Evolutionary conservation across 2,329 filamentous ascomycete species (phyloP).

Genomic region (Paraphoma sp.): DNA sequence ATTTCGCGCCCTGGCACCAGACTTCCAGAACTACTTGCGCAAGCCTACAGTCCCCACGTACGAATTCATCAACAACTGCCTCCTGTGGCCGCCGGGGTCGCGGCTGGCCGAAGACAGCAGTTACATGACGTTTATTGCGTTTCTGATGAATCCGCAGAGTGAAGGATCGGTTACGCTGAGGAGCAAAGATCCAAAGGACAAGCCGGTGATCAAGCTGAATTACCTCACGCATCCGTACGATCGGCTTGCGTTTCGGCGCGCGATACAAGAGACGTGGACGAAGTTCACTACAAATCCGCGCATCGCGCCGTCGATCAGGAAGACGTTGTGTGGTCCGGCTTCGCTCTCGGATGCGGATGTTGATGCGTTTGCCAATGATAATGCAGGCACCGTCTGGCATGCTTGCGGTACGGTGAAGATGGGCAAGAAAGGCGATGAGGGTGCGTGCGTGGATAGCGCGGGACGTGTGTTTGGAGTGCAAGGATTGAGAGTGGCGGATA

Average conservation of each 20-base stretch:
- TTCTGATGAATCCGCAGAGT: conserved; percentile 60
- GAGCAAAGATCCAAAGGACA: conserved; percentile 59
- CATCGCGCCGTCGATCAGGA: conserved; percentile 56
- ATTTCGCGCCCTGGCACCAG: conserved; percentile 53
- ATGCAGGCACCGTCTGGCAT: conserved; percentile 45
- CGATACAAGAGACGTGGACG: conserved; percentile 48
- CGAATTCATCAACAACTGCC: conserved; percentile 55
- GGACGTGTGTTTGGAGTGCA: conserved; percentile 48
- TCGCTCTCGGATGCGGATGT: conserved; percentile 60
- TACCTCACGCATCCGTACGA: conserved; percentile 64
- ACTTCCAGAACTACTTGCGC: conserved; percentile 54
- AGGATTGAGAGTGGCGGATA: conserved; percentile 49
- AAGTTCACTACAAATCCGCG: conserved; percentile 57
- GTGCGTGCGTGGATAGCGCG: conserved; percentile 46
- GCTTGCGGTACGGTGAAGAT: conserved; percentile 47
- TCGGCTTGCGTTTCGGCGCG: conserved; percentile 40
- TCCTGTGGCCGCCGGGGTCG: conserved; percentile 34
- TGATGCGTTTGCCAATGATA: conserved; percentile 38
- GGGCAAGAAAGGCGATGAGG: conserved; percentile 40
- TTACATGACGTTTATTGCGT: conserved; percentile 41
- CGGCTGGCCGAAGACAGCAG: conserved; percentile 42
- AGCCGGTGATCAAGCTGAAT: conserved; percentile 61
- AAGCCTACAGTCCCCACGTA: conserved; percentile 63
- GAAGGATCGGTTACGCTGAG: conserved; percentile 60
- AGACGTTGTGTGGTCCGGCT: conserved; percentile 53